Evolutionary conservation across 164 flowering plant species (phyloP).

Genomic region (Chloranthus sessilifolius): DNA sequence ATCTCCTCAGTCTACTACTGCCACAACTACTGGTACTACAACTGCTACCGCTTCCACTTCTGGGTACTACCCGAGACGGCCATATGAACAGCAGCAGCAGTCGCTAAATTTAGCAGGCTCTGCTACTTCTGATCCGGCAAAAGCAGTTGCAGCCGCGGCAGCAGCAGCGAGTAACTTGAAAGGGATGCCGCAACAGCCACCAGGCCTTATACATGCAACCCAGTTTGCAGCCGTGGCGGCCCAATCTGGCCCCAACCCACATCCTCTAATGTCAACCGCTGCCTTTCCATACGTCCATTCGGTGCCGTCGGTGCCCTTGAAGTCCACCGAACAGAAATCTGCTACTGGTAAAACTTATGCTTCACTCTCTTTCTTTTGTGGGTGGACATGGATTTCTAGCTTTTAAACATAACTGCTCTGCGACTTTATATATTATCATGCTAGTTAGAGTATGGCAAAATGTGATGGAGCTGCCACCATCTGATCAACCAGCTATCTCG

Average conservation of each 20-base stretch:
- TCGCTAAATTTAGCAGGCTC: slow-evolving; percentile 28
- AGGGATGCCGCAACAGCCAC: slow-evolving; percentile 31
- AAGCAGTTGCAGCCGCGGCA: slow-evolving; percentile 31
- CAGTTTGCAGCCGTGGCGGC: slow-evolving; percentile 37
- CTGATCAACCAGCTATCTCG: too few relatives aligned
- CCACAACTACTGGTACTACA: too few relatives aligned
- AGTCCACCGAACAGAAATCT: slow-evolving; percentile 75
- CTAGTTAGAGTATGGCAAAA: too few relatives aligned
- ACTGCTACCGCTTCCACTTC: slow-evolving; percentile 26
- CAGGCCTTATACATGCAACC: slow-evolving; percentile 40
- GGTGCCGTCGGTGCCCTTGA: slow-evolving; percentile 57
- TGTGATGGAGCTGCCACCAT: too few relatives aligned
- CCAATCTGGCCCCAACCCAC: slow-evolving; percentile 37
- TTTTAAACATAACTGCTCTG: too few relatives aligned
- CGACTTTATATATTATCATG: too few relatives aligned
- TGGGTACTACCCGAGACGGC: slow-evolving; percentile 49
- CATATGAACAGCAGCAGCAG: slow-evolving; percentile 40
- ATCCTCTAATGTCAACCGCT: slow-evolving; percentile 37
- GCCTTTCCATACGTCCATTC: slow-evolving; percentile 58
- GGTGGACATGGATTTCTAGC: too few relatives aligned
- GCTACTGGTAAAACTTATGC: slow-evolving; percentile 84
- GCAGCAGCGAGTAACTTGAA: slow-evolving; percentile 45
- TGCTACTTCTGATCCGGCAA: slow-evolving; percentile 62
- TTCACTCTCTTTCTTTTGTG: too few relatives aligned
- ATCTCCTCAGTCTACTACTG: slow-evolving; percentile 24